Evolutionary conservation across 108 stramenopile genomes (phyloP), one percentile per base, ranked within the genome.

Genomic region (Bacterosira constricta): DNA sequence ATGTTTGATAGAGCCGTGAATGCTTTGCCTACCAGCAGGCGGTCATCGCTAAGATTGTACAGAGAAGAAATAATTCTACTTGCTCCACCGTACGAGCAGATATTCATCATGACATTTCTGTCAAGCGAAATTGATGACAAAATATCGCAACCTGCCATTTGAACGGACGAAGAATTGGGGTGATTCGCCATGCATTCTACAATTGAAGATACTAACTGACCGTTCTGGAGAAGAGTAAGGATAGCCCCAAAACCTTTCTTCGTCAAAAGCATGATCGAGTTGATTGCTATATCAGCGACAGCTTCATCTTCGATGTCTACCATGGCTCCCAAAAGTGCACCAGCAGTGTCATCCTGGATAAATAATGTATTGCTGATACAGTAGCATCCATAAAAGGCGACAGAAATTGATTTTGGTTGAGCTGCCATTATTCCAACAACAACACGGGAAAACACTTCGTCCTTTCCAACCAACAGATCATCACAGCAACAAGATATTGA

Each of bases 101-200:
- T 58, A 25, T 63, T 42, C 21, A 21, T 20, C 49, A 63, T 11
- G 18, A 38, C 32, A 21, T 46, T 57, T 23, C 65, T 73, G 32
- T 64, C 55, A 21, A 73, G 23, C 4, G 72, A 41, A 18, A 64
- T 38, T 26, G 44, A 65, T 3, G 45, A 41, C 4, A 73, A 35
- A 11, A 73, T 49, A 26, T 56, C 53, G 49, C 62, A 73, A 8
- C 55, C 53, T 55, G 45, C 36, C n/a, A 44, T 36, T 13, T 51
- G 39, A 35, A 65, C 45, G 1, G 44, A 2, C 17, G 63, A 20
- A 26, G 63, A 63, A 37, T 15, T 11, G 9, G 54, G 38, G 17
- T 52, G 61, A 30, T 61, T 61, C 42, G 55, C 63, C 71, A 73
- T 73, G 37, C 52, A 63, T 11, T 25, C 31, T 25, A 73, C 71